Conservation (phyloP, 495 filamentous ascomycete species). For the Aspergillus carlsbadensis region DNA sequence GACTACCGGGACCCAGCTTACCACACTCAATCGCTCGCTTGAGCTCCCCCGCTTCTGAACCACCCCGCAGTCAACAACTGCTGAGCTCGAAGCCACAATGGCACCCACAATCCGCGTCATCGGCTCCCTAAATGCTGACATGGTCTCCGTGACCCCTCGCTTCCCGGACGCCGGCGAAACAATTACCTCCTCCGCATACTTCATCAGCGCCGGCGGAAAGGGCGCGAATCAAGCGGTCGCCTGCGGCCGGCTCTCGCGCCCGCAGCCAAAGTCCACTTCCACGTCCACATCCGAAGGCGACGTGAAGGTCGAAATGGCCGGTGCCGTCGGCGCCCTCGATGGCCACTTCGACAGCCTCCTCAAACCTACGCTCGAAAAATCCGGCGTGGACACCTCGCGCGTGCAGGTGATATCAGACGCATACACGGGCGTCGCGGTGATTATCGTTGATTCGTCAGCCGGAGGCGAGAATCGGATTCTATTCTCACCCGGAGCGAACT, state of each 20-base stretch:
- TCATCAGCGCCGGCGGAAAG: slow-evolving; percentile 84
- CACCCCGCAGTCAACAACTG: neutral
- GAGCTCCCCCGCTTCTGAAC: no score
- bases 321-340: slow-evolving; percentile 68
- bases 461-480: slow-evolving; percentile 88
- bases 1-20: no score
- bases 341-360: slow-evolving; percentile 41
- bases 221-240: slow-evolving; percentile 96
- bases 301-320: slow-evolving; percentile 75
- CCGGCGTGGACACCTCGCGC: slow-evolving; percentile 62
- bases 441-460: slow-evolving; percentile 76
- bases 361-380: slow-evolving; percentile 46
- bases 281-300: slow-evolving; percentile 29
- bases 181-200: slow-evolving; percentile 73
- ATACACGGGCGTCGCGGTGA: slow-evolving; percentile 77
- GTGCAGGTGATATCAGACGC: slow-evolving; percentile 47
- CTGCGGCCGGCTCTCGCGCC: slow-evolving; percentile 60
- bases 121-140: slow-evolving; percentile 91
- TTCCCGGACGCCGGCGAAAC: slow-evolving; percentile 85
- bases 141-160: slow-evolving; percentile 81
- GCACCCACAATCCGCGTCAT: slow-evolving; percentile 69
- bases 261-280: slow-evolving; percentile 21
- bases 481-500: slow-evolving; percentile 78
- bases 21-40: no score
- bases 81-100: slow-evolving; percentile 25